phyloP scores from a whole-genome alignment of 768 basidiomycete genomes.

The Sarcodon aspratus region DNA sequence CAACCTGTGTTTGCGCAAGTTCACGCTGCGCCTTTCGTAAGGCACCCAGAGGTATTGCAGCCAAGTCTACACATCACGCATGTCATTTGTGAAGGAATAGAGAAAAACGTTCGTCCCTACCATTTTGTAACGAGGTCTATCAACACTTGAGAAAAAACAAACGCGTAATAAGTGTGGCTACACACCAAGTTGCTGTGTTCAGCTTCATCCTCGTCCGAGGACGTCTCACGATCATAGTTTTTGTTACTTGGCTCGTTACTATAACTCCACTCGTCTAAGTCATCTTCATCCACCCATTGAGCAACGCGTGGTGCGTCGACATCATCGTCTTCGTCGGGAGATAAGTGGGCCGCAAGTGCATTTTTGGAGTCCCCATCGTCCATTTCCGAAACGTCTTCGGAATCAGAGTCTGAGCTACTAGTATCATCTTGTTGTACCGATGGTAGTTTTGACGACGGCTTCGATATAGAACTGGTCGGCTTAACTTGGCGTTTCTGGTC shows the following conservation, averaged over 20 bases:
- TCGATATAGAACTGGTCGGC: neutral
- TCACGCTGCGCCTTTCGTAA: conserved; percentile 15
- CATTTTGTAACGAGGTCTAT: conserved; percentile 4
- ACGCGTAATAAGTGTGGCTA: neutral
- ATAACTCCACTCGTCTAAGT: conserved; percentile 15
- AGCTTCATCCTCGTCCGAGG: conserved; percentile 4
- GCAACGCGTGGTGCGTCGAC: conserved; percentile 45
- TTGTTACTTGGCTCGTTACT: neutral
- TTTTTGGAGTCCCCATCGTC: neutral
- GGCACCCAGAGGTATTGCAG: conserved; percentile 15
- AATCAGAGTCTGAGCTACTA: conserved; percentile 15
- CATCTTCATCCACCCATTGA: conserved; percentile 47
- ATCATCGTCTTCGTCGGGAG: conserved; percentile 15
- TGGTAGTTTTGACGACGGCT: neutral
- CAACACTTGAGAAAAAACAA: neutral
- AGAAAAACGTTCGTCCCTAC: neutral
- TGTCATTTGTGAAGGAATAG: neutral
- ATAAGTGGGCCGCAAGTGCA: neutral
- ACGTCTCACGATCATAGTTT: conserved; percentile 1
- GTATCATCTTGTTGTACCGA: conserved; percentile 13
- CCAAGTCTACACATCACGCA: conserved; percentile 8
- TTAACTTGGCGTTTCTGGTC: neutral
- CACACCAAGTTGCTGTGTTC: conserved; percentile 6
- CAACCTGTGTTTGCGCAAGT: conserved; percentile 6
- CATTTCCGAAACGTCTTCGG: conserved; percentile 1